phyloP scores from a whole-genome alignment of 352 stramenopile genomes.

The Phytophthora pini region DNA sequence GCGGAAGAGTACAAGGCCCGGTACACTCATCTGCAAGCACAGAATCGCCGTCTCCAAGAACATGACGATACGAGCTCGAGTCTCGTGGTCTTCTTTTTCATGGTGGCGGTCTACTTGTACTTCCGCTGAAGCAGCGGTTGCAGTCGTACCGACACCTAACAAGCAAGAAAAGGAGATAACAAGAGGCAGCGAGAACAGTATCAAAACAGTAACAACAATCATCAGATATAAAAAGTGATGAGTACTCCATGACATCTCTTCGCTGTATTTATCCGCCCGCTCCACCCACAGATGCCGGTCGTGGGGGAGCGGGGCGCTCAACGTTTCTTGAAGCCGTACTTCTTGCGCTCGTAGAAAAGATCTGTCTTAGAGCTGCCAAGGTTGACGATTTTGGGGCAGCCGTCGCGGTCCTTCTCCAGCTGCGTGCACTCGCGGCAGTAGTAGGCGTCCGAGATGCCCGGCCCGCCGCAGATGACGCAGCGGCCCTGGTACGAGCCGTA shows the following conservation, averaged over 20 bases:
- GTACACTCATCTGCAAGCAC: not conserved
- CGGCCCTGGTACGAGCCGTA: slow-evolving; percentile 97
- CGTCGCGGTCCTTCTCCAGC: slow-evolving; percentile 96
- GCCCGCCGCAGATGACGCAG: slow-evolving; percentile 98
- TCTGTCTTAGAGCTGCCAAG: slow-evolving; percentile 95
- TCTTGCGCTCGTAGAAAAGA: slow-evolving; percentile 99
- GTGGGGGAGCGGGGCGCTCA: slow-evolving; percentile 40
- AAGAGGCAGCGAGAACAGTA: too few relatives aligned
- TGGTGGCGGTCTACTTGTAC: slow-evolving; percentile 2
- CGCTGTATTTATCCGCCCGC: slow-evolving; percentile 29
- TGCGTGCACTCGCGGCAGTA: slow-evolving; percentile 99
- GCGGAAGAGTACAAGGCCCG: not conserved
- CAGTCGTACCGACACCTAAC: not conserved
- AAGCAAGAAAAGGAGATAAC: too few relatives aligned
- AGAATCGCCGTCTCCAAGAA: not conserved
- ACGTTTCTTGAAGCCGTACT: slow-evolving; percentile 95
- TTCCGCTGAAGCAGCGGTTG: slow-evolving; percentile 6
- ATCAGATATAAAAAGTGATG: slow-evolving; percentile 1
- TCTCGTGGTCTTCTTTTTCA: not conserved
- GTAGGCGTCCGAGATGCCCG: slow-evolving; percentile 99
- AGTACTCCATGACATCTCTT: slow-evolving; percentile 12
- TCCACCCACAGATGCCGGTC: slow-evolving; percentile 24
- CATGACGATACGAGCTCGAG: not conserved
- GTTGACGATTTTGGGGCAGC: slow-evolving; percentile 99
- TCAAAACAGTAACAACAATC: not conserved